These are phyloP conservation scores for Aspergillus sp. DNA, from an alignment of 2,329 filamentous ascomycete species.

Conservation along the genomic window DNA sequence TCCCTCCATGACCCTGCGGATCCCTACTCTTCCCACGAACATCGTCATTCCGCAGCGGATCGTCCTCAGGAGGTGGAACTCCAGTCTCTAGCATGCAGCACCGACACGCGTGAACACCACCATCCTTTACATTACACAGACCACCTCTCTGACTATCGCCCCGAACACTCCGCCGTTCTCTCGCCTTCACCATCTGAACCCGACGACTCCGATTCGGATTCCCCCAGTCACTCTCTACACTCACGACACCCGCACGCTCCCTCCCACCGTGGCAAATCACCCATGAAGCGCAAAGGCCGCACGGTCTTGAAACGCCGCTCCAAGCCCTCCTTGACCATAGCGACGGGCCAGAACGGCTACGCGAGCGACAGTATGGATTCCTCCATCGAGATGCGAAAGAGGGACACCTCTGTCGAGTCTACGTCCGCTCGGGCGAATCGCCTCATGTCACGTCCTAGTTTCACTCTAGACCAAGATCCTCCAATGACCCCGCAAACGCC, in stretches of 20 bases:
- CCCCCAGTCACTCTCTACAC: slow-evolving; percentile 8
- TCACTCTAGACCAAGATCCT: slow-evolving; percentile 51
- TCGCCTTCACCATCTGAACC: slow-evolving; percentile 11
- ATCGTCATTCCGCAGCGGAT: slow-evolving; percentile 5
- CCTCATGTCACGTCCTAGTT: slow-evolving; percentile 46
- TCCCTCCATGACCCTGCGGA: slow-evolving; percentile 19
- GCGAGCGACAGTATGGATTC: slow-evolving; percentile 45
- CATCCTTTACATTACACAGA: slow-evolving; percentile 5
- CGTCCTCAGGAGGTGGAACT: slow-evolving; percentile 23
- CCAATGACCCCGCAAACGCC: slow-evolving; percentile 59
- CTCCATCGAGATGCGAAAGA: slow-evolving; percentile 52
- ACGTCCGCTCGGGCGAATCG: slow-evolving; percentile 40
- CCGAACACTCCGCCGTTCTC: slow-evolving; percentile 6
- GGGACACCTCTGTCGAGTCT: slow-evolving; percentile 47
- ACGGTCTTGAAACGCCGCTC: slow-evolving; percentile 41
- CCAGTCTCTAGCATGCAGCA: slow-evolving; percentile 22
- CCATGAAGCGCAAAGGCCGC: slow-evolving; percentile 43
- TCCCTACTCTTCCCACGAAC: slow-evolving; percentile 11
- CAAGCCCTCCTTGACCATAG: slow-evolving; percentile 41
- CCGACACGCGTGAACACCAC: slow-evolving; percentile 11
- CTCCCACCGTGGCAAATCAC: slow-evolving; percentile 18
- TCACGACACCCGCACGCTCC: slow-evolving; percentile 14
- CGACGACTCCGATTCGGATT: slow-evolving; percentile 17
- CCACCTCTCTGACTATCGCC: slow-evolving; percentile 4
- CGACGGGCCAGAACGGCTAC: slow-evolving; percentile 40